Evolutionary conservation across 108 stramenopile species (phyloP).

Genomic region (Fragilariopsis cylindrus): DNA sequence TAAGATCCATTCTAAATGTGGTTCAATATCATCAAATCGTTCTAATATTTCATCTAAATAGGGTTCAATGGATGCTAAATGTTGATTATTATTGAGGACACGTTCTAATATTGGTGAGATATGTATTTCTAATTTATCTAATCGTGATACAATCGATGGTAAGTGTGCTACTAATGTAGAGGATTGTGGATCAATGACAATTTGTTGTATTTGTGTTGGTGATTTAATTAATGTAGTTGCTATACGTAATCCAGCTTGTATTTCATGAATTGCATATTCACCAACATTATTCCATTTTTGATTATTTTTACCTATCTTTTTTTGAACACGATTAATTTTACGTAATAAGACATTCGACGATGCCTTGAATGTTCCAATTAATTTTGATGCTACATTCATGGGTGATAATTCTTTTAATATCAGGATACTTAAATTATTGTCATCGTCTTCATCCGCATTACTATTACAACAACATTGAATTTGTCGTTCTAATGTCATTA

Average conservation of each 20-base stretch:
- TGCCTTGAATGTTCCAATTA: constrained; percentile 34
- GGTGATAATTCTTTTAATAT: constrained; percentile 20
- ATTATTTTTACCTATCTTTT: constrained; percentile 41
- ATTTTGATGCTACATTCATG: neutral
- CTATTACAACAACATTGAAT: constrained; percentile 39
- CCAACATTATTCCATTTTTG: constrained; percentile 48
- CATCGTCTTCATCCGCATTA: neutral
- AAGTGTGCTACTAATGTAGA: constrained; percentile 63
- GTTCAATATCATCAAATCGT: constrained; percentile 75
- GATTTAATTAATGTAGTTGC: constrained; percentile 43
- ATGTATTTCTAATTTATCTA: constrained; percentile 65
- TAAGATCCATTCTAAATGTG: constrained; percentile 74
- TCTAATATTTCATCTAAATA: constrained; percentile 58
- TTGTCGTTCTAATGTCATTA: constrained; percentile 55
- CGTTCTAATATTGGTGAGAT: constrained; percentile 57
- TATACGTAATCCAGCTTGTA: constrained; percentile 51
- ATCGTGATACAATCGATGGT: constrained; percentile 56
- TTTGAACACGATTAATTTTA: constrained; percentile 55
- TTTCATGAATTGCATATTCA: constrained; percentile 54
- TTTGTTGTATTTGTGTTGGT: constrained; percentile 45
- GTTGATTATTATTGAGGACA: constrained; percentile 67
- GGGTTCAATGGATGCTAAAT: constrained; percentile 64
- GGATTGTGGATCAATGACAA: constrained; percentile 62
- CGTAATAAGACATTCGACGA: constrained; percentile 54
- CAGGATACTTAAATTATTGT: constrained; percentile 15